A percentile compares a stretch with the other conserved stretches of the same genome.
Conservation (phyloP, 2,329 filamentous ascomycete species). For the Epichloe amarillans region DNA sequence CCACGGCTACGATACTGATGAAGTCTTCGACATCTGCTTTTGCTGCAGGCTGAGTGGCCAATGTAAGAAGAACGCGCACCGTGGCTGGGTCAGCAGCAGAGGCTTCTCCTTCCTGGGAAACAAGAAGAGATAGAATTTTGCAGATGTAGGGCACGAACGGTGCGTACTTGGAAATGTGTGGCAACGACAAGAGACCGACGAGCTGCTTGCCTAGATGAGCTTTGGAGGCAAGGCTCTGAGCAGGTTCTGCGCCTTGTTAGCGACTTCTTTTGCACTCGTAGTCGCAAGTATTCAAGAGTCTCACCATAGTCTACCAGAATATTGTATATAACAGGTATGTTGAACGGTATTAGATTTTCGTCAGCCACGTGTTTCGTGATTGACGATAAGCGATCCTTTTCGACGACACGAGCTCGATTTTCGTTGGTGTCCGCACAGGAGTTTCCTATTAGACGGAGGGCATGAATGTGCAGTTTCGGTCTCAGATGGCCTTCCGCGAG, state of each 20-base stretch:
- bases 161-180: conserved; percentile 26
- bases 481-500: conserved; percentile 25
- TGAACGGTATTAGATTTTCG: conserved; percentile 35
- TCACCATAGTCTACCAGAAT: conserved; percentile 50
- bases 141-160: conserved; percentile 38
- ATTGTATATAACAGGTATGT: conserved; percentile 49
- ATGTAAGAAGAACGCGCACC: conserved; percentile 33
- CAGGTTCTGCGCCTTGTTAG: conserved; percentile 31
- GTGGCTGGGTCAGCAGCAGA: conserved; percentile 30
- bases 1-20: conserved; percentile 34
- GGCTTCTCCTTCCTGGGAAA: conserved; percentile 36
- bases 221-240: conserved; percentile 41
- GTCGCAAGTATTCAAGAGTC: conserved; percentile 6
- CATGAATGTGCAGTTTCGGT: conserved; percentile 36
- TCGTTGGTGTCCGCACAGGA: conserved; percentile 50
- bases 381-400: conserved; percentile 30
- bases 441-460: conserved; percentile 46
- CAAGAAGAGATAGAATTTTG: conserved; percentile 42
- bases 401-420: conserved; percentile 43
- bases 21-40: conserved; percentile 41
- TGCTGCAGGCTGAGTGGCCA: conserved; percentile 29
- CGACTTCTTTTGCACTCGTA: background rate
- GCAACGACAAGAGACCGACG: conserved; percentile 33
- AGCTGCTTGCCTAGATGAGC: conserved; percentile 36
- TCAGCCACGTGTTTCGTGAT: conserved; percentile 36